phyloP scores from a whole-genome alignment of 495 filamentous ascomycete species.

The Elasticomyces elasticus region DNA sequence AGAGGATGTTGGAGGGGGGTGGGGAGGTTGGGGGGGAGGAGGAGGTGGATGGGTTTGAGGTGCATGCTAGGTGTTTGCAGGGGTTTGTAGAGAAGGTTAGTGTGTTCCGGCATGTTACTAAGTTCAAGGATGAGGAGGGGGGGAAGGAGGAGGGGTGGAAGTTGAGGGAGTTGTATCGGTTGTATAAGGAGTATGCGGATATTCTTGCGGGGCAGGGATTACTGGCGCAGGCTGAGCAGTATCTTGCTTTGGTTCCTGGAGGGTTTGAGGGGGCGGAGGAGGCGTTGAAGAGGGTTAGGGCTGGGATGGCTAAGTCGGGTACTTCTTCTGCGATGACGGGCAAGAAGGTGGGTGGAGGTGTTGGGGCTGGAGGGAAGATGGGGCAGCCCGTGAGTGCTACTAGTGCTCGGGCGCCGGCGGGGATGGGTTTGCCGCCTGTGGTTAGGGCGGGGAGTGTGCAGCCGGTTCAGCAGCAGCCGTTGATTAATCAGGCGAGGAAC shows the following conservation, averaged over 20 bases:
- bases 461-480: constrained; percentile 12
- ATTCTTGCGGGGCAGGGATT: constrained; percentile 86
- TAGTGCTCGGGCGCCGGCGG: constrained; percentile 24
- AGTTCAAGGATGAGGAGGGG: constrained; percentile 74
- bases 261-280: constrained; percentile 83
- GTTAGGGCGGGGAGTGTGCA: background rate
- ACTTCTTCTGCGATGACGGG: no score
- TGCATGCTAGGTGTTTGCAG: constrained; percentile 82
- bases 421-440: constrained; percentile 3
- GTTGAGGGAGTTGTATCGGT: constrained; percentile 76
- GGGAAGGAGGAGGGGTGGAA: constrained; percentile 71
- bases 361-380: constrained; percentile 25
- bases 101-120: constrained; percentile 87
- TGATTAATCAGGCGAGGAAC: constrained; percentile 17
- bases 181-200: constrained; percentile 95
- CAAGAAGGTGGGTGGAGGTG: no score
- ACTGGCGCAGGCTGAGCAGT: constrained; percentile 75
- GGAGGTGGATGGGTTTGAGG: constrained; percentile 58
- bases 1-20: constrained; percentile 45
- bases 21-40: constrained; percentile 16
- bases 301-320: constrained; percentile 77
- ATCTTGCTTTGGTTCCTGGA: constrained; percentile 76
- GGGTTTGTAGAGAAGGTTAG: constrained; percentile 97
- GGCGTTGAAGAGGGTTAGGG: constrained; percentile 73
- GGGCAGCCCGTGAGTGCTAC: constrained; percentile 15